Evolutionary conservation across 805 yeast species (phyloP).

Genomic region (Jamesozyma rosinii): DNA sequence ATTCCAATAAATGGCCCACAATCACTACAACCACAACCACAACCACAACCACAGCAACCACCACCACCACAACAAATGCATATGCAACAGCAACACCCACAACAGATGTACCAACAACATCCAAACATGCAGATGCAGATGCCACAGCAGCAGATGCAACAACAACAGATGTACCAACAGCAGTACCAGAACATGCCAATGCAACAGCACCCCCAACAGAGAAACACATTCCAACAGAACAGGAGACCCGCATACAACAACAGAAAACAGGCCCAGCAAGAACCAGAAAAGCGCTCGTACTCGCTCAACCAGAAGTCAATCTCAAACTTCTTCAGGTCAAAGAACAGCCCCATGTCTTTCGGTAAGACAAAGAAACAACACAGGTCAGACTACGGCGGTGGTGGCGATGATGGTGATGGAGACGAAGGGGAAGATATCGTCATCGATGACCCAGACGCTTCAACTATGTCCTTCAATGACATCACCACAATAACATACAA

Average conservation of each 20-base stretch:
- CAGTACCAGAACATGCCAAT: slow-evolving; percentile 4
- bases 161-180: slow-evolving; percentile 5
- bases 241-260: slow-evolving; percentile 13
- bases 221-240: slow-evolving; percentile 8
- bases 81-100: neutral
- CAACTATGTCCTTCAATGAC: slow-evolving; percentile 51
- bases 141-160: neutral
- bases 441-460: slow-evolving; percentile 28
- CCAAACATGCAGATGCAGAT: neutral
- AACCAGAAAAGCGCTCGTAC: slow-evolving; percentile 11
- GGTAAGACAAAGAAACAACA: slow-evolving; percentile 6
- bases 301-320: slow-evolving; percentile 19
- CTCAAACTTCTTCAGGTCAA: slow-evolving; percentile 20
- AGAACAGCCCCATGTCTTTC: slow-evolving; percentile 8
- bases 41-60: slow-evolving; percentile 3
- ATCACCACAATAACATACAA: slow-evolving; percentile 54
- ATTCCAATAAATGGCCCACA: slow-evolving; percentile 26
- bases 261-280: slow-evolving; percentile 3
- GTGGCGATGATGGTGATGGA: slow-evolving; percentile 28
- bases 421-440: slow-evolving; percentile 33
- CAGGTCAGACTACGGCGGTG: slow-evolving; percentile 4
- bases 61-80: neutral
- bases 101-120: too few relatives aligned
- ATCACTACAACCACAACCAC: slow-evolving; percentile 7
- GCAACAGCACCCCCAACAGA: slow-evolving; percentile 4